Percentiles rank a stretch among this genome's conserved stretches.
Conservation (phyloP, 2,329 filamentous ascomycete species). For the Alternaria brassicicola region DNA sequence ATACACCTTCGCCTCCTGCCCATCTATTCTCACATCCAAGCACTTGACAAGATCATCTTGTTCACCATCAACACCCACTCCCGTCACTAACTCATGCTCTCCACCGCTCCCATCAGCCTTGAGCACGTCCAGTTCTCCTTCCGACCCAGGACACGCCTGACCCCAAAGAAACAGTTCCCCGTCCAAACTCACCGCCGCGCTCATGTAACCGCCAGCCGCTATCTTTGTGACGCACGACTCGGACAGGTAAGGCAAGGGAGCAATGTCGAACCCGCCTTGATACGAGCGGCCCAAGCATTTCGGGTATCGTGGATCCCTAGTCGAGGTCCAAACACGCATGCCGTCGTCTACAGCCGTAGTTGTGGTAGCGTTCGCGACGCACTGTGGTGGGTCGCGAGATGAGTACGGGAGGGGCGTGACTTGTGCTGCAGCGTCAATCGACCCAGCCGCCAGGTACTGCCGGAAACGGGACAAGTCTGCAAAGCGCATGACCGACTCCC, state of each 20-base stretch:
- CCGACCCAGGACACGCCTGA: conserved; percentile 31
- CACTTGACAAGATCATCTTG: conserved; percentile 41
- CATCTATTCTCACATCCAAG: conserved; percentile 30
- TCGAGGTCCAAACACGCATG: conserved; percentile 30
- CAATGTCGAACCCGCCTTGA: conserved; percentile 5
- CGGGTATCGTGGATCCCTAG: conserved; percentile 32
- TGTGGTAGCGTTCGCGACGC: conserved; percentile 30
- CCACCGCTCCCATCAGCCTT: not conserved
- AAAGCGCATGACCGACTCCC: conserved; percentile 1
- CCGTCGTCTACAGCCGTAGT: conserved; percentile 22
- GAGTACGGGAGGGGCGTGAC: conserved; percentile 4
- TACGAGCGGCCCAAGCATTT: conserved; percentile 30
- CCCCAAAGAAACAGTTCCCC: conserved; percentile 46
- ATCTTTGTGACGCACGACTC: conserved; percentile 32
- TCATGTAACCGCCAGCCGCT: conserved; percentile 41
- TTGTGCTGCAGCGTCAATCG: not conserved
- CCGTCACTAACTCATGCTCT: not conserved
- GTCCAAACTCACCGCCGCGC: conserved; percentile 37
- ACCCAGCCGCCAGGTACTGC: not conserved
- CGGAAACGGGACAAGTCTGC: conserved; percentile 2
- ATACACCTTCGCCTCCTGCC: conserved; percentile 20
- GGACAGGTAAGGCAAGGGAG: conserved; percentile 34
- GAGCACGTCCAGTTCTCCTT: conserved; percentile 26
- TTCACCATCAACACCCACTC: conserved; percentile 12
- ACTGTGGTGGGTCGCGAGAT: not conserved